These are phyloP conservation scores for Pyricularia pennisetigena DNA, from an alignment of 2,329 filamentous ascomycete species.

Conservation along the genomic window DNA sequence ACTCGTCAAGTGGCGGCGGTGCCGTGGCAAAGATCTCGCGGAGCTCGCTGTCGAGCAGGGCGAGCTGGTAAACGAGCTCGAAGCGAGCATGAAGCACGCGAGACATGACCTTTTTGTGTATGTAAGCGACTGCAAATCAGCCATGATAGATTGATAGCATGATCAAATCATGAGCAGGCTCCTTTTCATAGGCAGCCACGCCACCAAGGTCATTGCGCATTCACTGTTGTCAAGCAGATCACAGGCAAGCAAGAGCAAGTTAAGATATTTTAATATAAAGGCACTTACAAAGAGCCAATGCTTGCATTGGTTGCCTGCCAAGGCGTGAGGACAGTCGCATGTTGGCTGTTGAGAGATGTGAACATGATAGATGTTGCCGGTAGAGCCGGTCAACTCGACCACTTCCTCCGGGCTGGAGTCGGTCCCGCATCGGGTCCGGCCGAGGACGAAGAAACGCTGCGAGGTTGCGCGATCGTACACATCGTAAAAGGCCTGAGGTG, in stretches of 20 bases:
- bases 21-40: slow-evolving; percentile 44
- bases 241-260: too few species aligned
- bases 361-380: slow-evolving; percentile 56
- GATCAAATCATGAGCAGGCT: not conserved
- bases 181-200: not conserved
- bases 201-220: not conserved
- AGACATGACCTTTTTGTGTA: slow-evolving; percentile 35
- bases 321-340: slow-evolving; percentile 47
- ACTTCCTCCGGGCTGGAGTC: slow-evolving; percentile 34
- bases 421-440: slow-evolving; percentile 24
- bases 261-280: too few species aligned
- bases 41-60: slow-evolving; percentile 49
- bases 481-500: slow-evolving; percentile 24
- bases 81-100: slow-evolving; percentile 48
- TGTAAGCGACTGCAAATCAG: not conserved
- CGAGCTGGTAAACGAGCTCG: slow-evolving; percentile 51
- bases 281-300: slow-evolving; percentile 47
- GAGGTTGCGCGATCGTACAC: slow-evolving; percentile 28
- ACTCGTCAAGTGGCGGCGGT: slow-evolving; percentile 33
- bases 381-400: slow-evolving; percentile 51
- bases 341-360: slow-evolving; percentile 37
- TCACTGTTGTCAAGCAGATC: not conserved
- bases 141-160: not conserved
- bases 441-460: slow-evolving; percentile 37
- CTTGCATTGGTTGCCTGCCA: slow-evolving; percentile 51